Conservation (phyloP, 1,284 basidiomycete species). For the Athelia sp. region DNA sequence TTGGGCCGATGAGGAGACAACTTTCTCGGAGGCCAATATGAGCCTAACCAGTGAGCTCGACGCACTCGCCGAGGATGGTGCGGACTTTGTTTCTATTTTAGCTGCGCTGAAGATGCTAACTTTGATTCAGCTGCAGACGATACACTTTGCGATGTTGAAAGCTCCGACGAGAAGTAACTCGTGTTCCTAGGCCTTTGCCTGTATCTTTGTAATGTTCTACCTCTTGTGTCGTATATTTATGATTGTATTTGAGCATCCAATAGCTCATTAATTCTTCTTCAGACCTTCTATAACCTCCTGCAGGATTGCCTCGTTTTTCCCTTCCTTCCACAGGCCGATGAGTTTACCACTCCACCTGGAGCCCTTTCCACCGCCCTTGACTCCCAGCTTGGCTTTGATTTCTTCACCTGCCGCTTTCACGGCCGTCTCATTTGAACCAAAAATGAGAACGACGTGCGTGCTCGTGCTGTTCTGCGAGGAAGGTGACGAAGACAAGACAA, state of each 20-base stretch:
- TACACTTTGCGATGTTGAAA: not conserved
- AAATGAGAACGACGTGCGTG: slow-evolving; percentile 52
- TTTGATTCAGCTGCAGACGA: not conserved
- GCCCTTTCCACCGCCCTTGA: slow-evolving; percentile 66
- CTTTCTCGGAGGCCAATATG: slow-evolving; percentile 1
- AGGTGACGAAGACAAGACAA: slow-evolving; percentile 61
- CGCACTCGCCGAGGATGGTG: not conserved
- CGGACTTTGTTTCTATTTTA: not conserved
- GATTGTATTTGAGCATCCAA: no score
- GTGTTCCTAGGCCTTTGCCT: not conserved
- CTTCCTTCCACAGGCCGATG: slow-evolving; percentile 46
- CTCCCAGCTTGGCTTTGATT: slow-evolving; percentile 50
- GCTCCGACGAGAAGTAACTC: not conserved
- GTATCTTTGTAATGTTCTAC: not conserved
- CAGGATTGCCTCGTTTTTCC: slow-evolving; percentile 33
- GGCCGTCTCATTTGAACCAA: slow-evolving; percentile 58
- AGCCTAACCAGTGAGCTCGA: not conserved
- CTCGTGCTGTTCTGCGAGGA: slow-evolving; percentile 45
- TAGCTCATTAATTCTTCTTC: slow-evolving; percentile 2
- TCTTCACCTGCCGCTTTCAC: slow-evolving; percentile 55
- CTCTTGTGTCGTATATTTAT: slow-evolving; percentile 4
- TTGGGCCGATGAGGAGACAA: slow-evolving; percentile 10
- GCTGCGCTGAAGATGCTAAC: not conserved
- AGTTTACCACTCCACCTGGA: slow-evolving; percentile 66
- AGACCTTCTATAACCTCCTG: slow-evolving; percentile 35